Evolutionary conservation across 139 green algal genomes (phyloP), one percentile per base, ranked within the genome.

Genomic region (Chlamydomonas incerta): DNA sequence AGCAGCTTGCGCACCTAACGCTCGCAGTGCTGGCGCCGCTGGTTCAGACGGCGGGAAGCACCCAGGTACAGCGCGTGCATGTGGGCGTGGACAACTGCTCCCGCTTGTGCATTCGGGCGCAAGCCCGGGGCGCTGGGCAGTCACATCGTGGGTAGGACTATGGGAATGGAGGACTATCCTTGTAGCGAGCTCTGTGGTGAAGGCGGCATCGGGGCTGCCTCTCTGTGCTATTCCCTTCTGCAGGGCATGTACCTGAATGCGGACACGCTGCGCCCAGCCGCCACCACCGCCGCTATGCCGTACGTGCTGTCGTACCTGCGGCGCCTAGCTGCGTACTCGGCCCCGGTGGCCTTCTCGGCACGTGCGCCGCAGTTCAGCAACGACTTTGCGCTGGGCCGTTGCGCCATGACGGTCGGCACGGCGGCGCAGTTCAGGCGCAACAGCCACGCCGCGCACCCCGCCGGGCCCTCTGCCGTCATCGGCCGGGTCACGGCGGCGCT

Each of bases 371-470:
- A 17, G 28, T 77, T 20, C 46, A 63, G 72, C 72, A 47, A 63
- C 72, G 72, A 77, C 46, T 63, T 77, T 46, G 72, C 72, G 29
- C 47, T 77, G 47, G 72, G 46, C 10, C 28, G 47, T 3, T 77
- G 72, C 72, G 72, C 72, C 46, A 58, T 77, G 33, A 65, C 72
- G 20, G 14, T 77, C 11, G 72, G 72, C 46, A 65, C 72, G 17
- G 46, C 72, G 46, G 72, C 46, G 47, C 72, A 77, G 72, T 77
- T 77, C 72, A 77, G 72, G 70, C 70, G 70, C 70, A 75, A 75
- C 70, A 75, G 70, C 70, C 70, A 75, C 41, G 37, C 70, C 3
- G 37, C 37, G 8, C 70, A 75, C 37, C 70, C 70, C 41, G 70
- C 70, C 6, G 70, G 70, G 23, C 70, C 70, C 21, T 62, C 41